These are phyloP conservation scores for Chrysoporthe austroafricana DNA, from an alignment of 2,329 filamentous ascomycete genomes.

Conservation along the genomic window DNA sequence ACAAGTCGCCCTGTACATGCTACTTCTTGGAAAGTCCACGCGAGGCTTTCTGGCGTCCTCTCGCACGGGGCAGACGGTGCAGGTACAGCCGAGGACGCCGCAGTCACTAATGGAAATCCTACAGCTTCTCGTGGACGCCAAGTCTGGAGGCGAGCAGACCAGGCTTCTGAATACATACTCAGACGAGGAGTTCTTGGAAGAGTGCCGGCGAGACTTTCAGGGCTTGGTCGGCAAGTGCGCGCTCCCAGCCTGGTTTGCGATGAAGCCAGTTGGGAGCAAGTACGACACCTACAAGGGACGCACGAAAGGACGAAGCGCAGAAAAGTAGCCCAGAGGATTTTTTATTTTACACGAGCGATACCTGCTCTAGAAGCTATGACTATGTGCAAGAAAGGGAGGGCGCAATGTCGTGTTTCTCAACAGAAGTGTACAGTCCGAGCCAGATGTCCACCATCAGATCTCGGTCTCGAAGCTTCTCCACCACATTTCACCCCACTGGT, in stretches of 20 bases:
- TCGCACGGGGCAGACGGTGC: slow-evolving; percentile 24
- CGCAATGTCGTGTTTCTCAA: neutral
- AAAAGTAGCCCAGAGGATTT: neutral
- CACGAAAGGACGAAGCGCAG: neutral
- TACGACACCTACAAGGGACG: slow-evolving; percentile 3
- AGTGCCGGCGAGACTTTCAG: slow-evolving; percentile 15
- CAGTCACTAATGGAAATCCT: slow-evolving; percentile 18
- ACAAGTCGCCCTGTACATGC: slow-evolving; percentile 24
- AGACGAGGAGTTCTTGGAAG: slow-evolving; percentile 23
- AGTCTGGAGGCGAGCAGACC: slow-evolving; percentile 25
- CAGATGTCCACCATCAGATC: neutral
- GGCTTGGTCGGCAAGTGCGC: slow-evolving; percentile 19
- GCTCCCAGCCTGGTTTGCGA: slow-evolving; percentile 22
- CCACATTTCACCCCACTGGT: neutral
- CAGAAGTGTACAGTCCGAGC: neutral
- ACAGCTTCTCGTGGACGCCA: slow-evolving; percentile 25
- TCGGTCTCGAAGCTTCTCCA: neutral
- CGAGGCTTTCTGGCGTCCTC: slow-evolving; percentile 20
- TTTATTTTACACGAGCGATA: neutral
- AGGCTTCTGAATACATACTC: slow-evolving; percentile 25
- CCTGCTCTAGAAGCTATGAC: neutral
- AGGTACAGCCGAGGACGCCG: slow-evolving; percentile 18
- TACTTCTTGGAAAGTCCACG: slow-evolving; percentile 16
- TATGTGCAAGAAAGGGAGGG: neutral
- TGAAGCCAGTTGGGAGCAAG: slow-evolving; percentile 22